A percentile compares a stretch with the other conserved stretches of the same genome.
These are phyloP conservation scores for Ustanciosporium gigantosporum DNA, from an alignment of 1,284 basidiomycete species.

Conservation along the genomic window DNA sequence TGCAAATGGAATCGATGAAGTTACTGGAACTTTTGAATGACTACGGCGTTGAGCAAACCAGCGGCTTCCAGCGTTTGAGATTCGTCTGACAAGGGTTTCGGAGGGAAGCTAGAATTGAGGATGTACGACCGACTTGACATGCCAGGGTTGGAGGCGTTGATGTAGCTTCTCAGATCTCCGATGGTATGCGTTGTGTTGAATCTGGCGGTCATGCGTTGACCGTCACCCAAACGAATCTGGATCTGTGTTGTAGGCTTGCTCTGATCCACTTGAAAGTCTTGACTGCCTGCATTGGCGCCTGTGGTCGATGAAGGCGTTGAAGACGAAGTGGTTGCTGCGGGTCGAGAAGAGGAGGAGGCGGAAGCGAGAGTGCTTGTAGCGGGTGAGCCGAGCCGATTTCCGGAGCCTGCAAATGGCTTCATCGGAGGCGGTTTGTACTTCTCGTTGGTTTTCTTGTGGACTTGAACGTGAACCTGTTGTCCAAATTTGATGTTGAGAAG, in stretches of 20 bases:
- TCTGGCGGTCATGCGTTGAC: conserved; percentile 78
- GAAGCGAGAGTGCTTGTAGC: conserved; percentile 37
- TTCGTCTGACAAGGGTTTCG: conserved; percentile 55
- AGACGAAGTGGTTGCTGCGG: conserved; percentile 53
- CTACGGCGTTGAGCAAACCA: conserved; percentile 55
- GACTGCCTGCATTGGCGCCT: conserved; percentile 54
- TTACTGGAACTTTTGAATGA: conserved; percentile 52
- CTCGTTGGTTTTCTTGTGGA: conserved; percentile 75
- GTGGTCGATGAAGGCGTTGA: conserved; percentile 42
- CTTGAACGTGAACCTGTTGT: conserved; percentile 83
- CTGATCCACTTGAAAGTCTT: conserved; percentile 75
- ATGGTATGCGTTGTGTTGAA: conserved; percentile 94
- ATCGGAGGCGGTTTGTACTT: conserved; percentile 69
- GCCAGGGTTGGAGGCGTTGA: conserved; percentile 71
- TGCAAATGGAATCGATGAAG: too few species aligned
- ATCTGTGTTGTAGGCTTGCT: conserved; percentile 81
- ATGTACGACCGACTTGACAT: conserved; percentile 46
- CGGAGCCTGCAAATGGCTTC: conserved; percentile 73
- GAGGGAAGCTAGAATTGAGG: conserved; percentile 57
- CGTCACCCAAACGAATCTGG: conserved; percentile 88
- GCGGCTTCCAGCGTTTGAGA: conserved; percentile 50
- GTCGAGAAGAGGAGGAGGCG: conserved; percentile 4
- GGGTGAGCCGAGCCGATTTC: conserved; percentile 75
- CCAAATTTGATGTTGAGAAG: conserved; percentile 77
- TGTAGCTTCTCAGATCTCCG: conserved; percentile 79